These are phyloP conservation scores for Wickerhamiella nectarea DNA, from an alignment of 805 yeast species.

Conservation along the genomic window DNA sequence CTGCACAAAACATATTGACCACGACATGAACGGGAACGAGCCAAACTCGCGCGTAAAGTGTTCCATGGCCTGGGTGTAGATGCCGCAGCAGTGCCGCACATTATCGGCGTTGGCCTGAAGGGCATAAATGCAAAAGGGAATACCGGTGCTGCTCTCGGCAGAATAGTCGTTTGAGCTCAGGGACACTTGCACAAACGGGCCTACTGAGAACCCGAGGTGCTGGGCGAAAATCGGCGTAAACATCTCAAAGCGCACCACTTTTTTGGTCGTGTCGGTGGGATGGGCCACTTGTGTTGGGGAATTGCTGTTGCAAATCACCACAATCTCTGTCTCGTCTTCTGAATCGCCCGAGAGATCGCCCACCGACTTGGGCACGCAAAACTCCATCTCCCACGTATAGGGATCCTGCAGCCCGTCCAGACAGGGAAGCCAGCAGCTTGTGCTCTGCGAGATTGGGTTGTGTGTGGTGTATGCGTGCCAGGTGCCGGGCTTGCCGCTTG, in stretches of 20 bases:
- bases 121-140: conserved; percentile 17
- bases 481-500: conserved; percentile 29
- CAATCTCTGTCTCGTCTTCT: conserved; percentile 25
- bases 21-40: conserved; percentile 80
- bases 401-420: conserved; percentile 78
- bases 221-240: conserved; percentile 85
- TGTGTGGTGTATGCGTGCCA: conserved; percentile 87
- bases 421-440: conserved; percentile 98
- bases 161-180: conserved; percentile 32
- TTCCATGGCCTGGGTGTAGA: conserved; percentile 66
- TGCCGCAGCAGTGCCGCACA: conserved; percentile 53
- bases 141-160: conserved; percentile 17
- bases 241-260: conserved; percentile 55
- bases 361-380: conserved; percentile 71
- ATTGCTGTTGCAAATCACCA: conserved; percentile 32
- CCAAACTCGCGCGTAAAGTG: conserved; percentile 80
- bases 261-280: conserved; percentile 59
- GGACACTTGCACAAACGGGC: conserved; percentile 61
- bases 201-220: conserved; percentile 89
- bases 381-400: conserved; percentile 81
- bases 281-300: conserved; percentile 49
- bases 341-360: conserved; percentile 48
- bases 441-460: conserved; percentile 59
- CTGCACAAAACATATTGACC: conserved; percentile 55
- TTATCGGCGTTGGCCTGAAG: conserved; percentile 29